Evolutionary conservation across 2,329 filamentous ascomycete species (phyloP), one percentile per base, ranked within the genome.

Genomic region (Lachnellula hyalina): DNA sequence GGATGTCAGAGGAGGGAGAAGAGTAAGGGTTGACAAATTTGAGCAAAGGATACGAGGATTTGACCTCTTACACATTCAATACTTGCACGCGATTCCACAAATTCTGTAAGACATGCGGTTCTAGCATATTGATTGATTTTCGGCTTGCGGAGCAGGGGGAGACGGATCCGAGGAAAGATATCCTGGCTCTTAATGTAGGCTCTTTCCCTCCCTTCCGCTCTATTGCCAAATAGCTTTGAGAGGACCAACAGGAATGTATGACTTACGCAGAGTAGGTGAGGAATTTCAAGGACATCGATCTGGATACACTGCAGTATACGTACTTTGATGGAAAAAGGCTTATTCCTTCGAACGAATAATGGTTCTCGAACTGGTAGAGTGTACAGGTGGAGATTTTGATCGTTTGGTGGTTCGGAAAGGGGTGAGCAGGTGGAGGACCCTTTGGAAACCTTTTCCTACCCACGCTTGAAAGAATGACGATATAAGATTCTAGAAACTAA

Each of bases 61-160:
- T 62, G 25, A 32, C 23, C 7, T 19, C 25, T 1, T 61, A 62
- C 28, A 41, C 14, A 12, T 64, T 61, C 45, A 54, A 56, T 23
- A 53, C 52, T 11, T 55, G 61, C 23, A 48, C 44, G 17, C 55
- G 52, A 15, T 32, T 41, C 5, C 61, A 64, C 25, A 58, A 57
- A 25, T 65, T 66, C 51, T 66, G 62, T 34, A 62, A 56, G 44
- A 53, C 19, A 11, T 65, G 63, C 25, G 63, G 62, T 5, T 60
- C 56, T 19, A 61, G 54, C 28, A 35, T 65, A 2, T 28, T 63
- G 35, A 58, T 65, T 51, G 63, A 64, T 48, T 49, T 63, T 11
- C 15, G 38, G 8, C 40, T 42, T 5, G 55, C 45, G 12, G 49
- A 51, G 8, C 46, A 46, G 3, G 57, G 47, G 12, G 51, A 51